Base-by-base conservation (phyloP, 1,284 basidiomycete species). In the Cystobasidiaceae sp. region DNA sequence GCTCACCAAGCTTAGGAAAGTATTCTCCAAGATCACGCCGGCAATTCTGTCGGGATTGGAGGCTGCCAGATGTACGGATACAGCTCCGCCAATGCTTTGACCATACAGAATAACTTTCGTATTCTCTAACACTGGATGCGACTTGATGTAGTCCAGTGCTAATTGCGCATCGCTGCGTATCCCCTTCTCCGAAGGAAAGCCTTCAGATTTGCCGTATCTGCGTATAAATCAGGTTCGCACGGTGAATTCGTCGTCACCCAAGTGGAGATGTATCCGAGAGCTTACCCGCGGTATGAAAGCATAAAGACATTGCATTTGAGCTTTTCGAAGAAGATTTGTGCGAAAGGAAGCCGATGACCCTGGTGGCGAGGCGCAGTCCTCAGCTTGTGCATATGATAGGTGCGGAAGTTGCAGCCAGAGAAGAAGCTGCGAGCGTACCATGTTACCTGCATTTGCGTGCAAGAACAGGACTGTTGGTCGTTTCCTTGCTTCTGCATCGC, bases 81-180 rank as follows among this genome's bases (percentile, higher is more conserved):
- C 93, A 0, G 93, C 93, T n/a, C 93, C 93, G 15, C 94, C 94
- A 30, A 98, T 90, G 6, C 89, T 93, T 77, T 97, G 94, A 0
- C 94, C 93, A 72, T 92, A 97, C 0, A 93, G 59, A 69, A 90
- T 85, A 52, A 90, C 81, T 15, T 83, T 82, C 1, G 89, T 88
- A 58, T 82, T 78, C 32, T 84, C 82, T 11, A 97, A 81, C 7
- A 80, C 74, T 0, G 86, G 84, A 75, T 96, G 85, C 0, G 83
- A 80, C 1, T 80, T 80, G 21, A 97, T 76, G 74, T 86, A 90
- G 73, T 96, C 85, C 46, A 97, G 83, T 0, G 81, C 80, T 0
- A 82, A 79, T 75, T 83, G 52, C 32, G 66, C 37, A 54, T 68
- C 69, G 28, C 67, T 51, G 17, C 43, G 70, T 66, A 77, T 73